Evolutionary conservation across 805 yeast genomes (phyloP).

Genomic region (Saccharomycopsis sp.): DNA sequence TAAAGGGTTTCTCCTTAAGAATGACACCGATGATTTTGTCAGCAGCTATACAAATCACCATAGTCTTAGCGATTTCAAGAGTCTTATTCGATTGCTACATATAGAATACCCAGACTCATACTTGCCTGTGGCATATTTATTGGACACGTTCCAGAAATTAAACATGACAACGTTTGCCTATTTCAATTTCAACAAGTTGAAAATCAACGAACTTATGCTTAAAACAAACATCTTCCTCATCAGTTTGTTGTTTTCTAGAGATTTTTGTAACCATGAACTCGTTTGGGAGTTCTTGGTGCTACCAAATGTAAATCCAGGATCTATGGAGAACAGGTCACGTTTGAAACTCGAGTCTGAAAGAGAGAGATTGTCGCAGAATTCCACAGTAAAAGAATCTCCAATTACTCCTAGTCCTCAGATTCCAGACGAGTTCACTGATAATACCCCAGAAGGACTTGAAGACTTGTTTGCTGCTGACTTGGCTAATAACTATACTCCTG

Average conservation of each 20-base stretch:
- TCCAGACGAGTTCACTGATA: constrained; percentile 20
- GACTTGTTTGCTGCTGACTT: constrained; percentile 24
- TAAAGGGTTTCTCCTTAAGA: constrained; percentile 22
- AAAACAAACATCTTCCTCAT: constrained; percentile 44
- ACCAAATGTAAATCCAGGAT: constrained; percentile 24
- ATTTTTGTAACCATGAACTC: constrained; percentile 31
- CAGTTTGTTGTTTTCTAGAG: constrained; percentile 31
- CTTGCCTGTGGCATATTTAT: constrained; percentile 26
- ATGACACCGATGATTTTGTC: not conserved
- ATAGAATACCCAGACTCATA: constrained; percentile 33
- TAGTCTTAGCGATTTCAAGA: constrained; percentile 29
- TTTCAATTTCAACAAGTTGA: constrained; percentile 37
- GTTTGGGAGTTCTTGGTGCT: constrained; percentile 38
- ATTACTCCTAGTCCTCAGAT: constrained; percentile 10
- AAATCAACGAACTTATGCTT: constrained; percentile 41
- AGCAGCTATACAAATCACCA: constrained; percentile 25
- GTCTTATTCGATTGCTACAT: constrained; percentile 31
- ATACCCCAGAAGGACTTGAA: constrained; percentile 13
- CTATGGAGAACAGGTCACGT: constrained; percentile 14
- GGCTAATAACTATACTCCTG: constrained; percentile 15
- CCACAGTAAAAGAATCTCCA: not conserved
- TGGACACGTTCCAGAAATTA: constrained; percentile 23
- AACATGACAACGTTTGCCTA: constrained; percentile 27
- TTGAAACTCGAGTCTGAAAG: constrained; percentile 13
- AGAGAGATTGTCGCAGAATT: constrained; percentile 9